Evolutionary conservation across 192 early-diverging fungal genomes (phyloP).

Genomic region (Neocallimastix lanati): DNA sequence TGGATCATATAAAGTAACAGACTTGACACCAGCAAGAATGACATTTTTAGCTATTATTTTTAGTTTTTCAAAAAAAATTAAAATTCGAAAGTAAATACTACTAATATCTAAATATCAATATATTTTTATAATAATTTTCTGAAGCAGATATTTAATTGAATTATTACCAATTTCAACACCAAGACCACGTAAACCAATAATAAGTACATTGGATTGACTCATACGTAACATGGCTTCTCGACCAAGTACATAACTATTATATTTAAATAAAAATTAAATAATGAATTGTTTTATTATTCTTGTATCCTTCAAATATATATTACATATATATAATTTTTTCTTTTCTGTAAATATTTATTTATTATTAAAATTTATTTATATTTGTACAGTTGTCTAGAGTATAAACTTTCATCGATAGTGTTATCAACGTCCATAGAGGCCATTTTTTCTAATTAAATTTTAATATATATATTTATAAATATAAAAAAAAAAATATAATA

Average conservation of each 20-base stretch:
- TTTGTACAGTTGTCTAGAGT: slow-evolving; percentile 98
- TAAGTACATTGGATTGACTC: slow-evolving; percentile 85
- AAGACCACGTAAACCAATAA: slow-evolving; percentile 88
- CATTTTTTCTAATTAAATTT: too few species aligned
- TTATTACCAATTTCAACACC: slow-evolving; percentile 94
- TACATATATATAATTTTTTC: too few species aligned
- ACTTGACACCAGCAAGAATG: slow-evolving; percentile 95
- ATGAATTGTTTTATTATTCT: too few species aligned
- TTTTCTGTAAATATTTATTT: slow-evolving; percentile 4
- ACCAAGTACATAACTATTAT: slow-evolving; percentile 64
- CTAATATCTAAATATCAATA: too few species aligned
- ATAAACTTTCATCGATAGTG: slow-evolving; percentile 85
- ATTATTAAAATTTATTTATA: slow-evolving; percentile 14
- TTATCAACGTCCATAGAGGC: slow-evolving; percentile 6
- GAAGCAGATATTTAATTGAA: too few species aligned
- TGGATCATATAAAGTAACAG: slow-evolving; percentile 86
- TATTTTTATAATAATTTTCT: too few species aligned
- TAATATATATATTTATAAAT: too few species aligned
- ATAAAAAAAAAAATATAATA: too few species aligned
- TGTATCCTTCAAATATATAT: too few species aligned
- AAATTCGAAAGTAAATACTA: too few species aligned
- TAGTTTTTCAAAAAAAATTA: too few species aligned
- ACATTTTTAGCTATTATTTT: slow-evolving; percentile 75
- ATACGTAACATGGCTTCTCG: slow-evolving; percentile 97
- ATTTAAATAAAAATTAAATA: too few species aligned